A percentile compares a stretch with the other conserved stretches of the same genome.
phyloP scores from a whole-genome alignment of 2,329 filamentous ascomycete genomes.

The Cordyceps militaris region DNA sequence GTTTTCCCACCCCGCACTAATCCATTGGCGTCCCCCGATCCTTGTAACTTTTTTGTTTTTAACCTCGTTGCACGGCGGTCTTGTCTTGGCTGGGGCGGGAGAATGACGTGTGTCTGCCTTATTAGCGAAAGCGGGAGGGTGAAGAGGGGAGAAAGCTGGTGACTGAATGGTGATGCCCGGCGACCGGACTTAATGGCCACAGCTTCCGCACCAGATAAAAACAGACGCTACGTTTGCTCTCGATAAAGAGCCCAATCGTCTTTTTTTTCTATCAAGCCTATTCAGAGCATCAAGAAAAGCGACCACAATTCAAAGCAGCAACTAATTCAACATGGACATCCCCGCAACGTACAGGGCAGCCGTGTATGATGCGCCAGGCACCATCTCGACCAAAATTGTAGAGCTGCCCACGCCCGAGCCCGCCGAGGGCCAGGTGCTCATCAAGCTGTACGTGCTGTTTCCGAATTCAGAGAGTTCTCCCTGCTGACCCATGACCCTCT shows the following conservation, averaged over 20 bases:
- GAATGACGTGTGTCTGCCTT: too few relatives aligned
- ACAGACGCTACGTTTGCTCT: too few relatives aligned
- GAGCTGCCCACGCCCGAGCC: constrained; percentile 20
- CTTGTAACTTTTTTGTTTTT: too few relatives aligned
- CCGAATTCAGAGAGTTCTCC: neutral
- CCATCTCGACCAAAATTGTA: constrained; percentile 21
- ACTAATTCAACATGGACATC: neutral
- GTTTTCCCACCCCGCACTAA: neutral
- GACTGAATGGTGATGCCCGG: neutral
- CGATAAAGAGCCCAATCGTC: neutral
- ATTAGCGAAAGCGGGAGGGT: too few relatives aligned
- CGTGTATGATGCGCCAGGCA: constrained; percentile 21
- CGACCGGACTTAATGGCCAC: neutral
- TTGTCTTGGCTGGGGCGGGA: too few relatives aligned
- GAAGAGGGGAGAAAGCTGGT: neutral
- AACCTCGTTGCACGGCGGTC: too few relatives aligned
- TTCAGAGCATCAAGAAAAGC: neutral
- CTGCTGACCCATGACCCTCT: neutral
- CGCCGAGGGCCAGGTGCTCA: constrained; percentile 19
- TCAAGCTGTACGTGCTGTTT: constrained; percentile 17
- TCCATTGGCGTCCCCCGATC: too few relatives aligned
- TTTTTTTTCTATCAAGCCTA: neutral
- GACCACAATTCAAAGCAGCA: neutral
- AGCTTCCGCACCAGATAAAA: too few relatives aligned
- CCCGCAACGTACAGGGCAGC: constrained; percentile 16